phyloP scores from a whole-genome alignment of 495 filamentous ascomycete genomes.

The Trichoderma erinaceum region DNA sequence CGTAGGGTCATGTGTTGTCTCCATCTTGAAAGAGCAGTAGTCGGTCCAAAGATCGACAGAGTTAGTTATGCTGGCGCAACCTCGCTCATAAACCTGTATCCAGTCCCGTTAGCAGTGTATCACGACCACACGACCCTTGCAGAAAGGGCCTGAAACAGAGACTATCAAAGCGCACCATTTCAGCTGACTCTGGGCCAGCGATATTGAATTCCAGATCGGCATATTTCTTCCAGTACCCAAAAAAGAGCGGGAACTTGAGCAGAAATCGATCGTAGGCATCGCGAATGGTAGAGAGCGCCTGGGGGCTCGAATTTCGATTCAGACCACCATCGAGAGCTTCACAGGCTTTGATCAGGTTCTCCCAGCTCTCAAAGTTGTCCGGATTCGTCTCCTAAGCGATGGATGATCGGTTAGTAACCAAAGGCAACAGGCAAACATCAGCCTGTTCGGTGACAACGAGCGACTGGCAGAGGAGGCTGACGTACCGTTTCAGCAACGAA shows the following conservation, averaged over 20 bases:
- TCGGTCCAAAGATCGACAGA: slow-evolving; percentile 96
- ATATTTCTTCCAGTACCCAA: slow-evolving; percentile 99
- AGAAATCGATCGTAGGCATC: slow-evolving; percentile 88
- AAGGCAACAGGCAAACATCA: background rate
- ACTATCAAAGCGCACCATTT: slow-evolving; percentile 63
- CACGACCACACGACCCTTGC: slow-evolving; percentile 11
- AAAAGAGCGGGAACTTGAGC: slow-evolving; percentile 89
- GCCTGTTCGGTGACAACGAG: background rate
- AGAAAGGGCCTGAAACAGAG: background rate
- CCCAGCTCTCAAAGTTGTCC: slow-evolving; percentile 93
- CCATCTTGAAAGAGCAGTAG: slow-evolving; percentile 95
- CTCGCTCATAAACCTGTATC: slow-evolving; percentile 82
- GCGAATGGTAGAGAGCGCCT: slow-evolving; percentile 79
- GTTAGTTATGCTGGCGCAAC: slow-evolving; percentile 84
- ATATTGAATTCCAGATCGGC: slow-evolving; percentile 96
- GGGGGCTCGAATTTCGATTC: slow-evolving; percentile 92
- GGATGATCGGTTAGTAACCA: background rate
- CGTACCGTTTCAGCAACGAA: slow-evolving; percentile 73
- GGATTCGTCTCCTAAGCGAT: slow-evolving; percentile 59
- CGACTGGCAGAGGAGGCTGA: slow-evolving; percentile 16
- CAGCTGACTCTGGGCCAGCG: slow-evolving; percentile 91
- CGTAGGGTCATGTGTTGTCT: slow-evolving; percentile 89
- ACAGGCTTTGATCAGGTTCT: slow-evolving; percentile 77
- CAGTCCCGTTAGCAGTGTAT: slow-evolving; percentile 22
- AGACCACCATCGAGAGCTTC: slow-evolving; percentile 87